phyloP scores from a whole-genome alignment of 306 rosid species.

The Lathyrus oleraceus region DNA sequence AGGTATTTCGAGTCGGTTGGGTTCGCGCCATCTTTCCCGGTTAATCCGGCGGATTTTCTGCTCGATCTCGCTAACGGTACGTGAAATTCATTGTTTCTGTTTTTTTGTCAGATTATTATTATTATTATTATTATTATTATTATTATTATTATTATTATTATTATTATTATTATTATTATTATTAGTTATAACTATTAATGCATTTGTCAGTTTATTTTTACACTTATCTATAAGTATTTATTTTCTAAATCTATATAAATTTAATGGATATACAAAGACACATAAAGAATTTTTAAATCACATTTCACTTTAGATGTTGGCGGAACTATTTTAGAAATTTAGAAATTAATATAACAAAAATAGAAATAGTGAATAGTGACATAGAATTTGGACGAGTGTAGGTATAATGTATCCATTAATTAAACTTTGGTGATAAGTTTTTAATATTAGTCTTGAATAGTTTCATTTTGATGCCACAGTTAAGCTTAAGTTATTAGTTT shows the following conservation, averaged over 20 bases:
- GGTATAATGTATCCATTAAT: no score
- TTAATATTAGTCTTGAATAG: no score
- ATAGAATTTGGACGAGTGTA: no score
- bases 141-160: background rate
- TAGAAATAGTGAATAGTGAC: no score
- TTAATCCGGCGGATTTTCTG: constrained; percentile 91
- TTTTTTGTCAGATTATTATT: background rate
- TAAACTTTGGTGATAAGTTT: no score
- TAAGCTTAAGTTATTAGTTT: background rate
- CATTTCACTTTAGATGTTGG: background rate
- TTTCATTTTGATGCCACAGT: no score
- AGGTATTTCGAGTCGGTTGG: constrained; percentile 70
- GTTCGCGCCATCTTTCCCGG: constrained; percentile 66
- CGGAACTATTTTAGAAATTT: background rate
- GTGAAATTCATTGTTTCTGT: constrained; percentile 27
- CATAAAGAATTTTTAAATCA: background rate
- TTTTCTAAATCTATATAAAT: background rate
- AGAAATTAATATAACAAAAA: background rate
- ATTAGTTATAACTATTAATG: no score
- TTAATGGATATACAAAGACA: background rate
- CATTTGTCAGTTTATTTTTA: background rate
- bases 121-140: background rate
- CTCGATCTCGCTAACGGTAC: constrained; percentile 96
- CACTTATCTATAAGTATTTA: no score
- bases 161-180: background rate